A percentile compares a stretch with the other conserved stretches of the same genome.
phyloP scores from a whole-genome alignment of 257 asterid genomes.

The Solanum sejunctum region DNA sequence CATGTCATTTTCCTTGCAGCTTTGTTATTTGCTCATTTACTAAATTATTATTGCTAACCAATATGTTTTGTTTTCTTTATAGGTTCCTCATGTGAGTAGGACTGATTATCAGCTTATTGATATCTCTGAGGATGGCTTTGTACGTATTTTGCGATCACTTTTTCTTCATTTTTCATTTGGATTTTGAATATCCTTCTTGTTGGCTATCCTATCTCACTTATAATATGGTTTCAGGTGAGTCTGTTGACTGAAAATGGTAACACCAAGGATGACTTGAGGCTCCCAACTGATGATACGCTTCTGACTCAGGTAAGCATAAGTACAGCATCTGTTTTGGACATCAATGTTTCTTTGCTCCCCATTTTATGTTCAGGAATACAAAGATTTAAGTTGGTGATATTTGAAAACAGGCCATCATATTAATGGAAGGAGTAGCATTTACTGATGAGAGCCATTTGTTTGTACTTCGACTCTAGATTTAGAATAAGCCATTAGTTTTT shows the following conservation, averaged over 20 bases:
- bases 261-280: slow-evolving; percentile 35
- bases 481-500: neutral
- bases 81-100: slow-evolving; percentile 39
- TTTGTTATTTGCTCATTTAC: neutral
- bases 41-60: neutral
- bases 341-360: neutral
- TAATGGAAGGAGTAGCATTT: neutral
- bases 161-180: neutral
- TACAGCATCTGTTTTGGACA: neutral
- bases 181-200: neutral
- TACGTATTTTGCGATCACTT: neutral
- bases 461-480: neutral
- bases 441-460: neutral
- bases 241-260: slow-evolving; percentile 27
- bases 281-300: slow-evolving; percentile 27
- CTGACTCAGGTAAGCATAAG: slow-evolving; percentile 15
- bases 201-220: neutral
- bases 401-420: neutral
- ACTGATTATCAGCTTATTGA: slow-evolving; percentile 30
- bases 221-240: slow-evolving; percentile 12
- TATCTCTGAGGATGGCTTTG: slow-evolving; percentile 33
- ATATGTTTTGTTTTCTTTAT: neutral
- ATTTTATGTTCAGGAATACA: neutral
- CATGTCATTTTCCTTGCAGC: neutral
- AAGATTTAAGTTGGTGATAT: neutral